A percentile compares a stretch with the other conserved stretches of the same genome.
Conservation (phyloP, 371 early-diverging fungal genomes). For the Syncephalis fuscata region DNA sequence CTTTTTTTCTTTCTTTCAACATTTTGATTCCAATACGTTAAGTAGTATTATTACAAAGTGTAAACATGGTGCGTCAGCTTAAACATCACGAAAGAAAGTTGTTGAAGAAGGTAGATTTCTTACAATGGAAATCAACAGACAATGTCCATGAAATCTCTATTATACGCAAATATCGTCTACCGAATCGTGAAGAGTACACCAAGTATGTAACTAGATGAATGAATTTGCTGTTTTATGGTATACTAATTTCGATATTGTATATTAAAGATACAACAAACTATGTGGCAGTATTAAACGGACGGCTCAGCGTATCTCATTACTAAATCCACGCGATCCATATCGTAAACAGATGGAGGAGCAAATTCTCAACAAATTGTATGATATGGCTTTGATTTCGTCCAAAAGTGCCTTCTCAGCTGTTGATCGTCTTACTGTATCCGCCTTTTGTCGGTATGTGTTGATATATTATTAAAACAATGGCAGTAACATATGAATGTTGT, state of each 20-base stretch:
- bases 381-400: constrained; percentile 76
- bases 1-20: neutral
- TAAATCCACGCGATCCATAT: constrained; percentile 83
- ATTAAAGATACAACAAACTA: constrained; percentile 87
- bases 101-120: constrained; percentile 95
- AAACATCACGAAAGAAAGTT: constrained; percentile 98
- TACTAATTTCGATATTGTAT: too few relatives aligned
- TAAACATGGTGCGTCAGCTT: constrained; percentile 52
- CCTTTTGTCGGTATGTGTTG: constrained; percentile 54
- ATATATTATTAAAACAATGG: neutral
- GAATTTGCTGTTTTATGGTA: too few relatives aligned
- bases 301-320: constrained; percentile 73
- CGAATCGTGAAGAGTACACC: constrained; percentile 91
- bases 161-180: constrained; percentile 83
- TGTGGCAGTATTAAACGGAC: constrained; percentile 78
- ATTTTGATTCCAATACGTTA: neutral
- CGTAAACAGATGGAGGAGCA: constrained; percentile 61
- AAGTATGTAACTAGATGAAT: constrained; percentile 29
- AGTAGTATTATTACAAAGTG: neutral
- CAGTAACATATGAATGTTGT: neutral
- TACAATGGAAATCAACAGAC: constrained; percentile 93
- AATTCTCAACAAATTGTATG: constrained; percentile 80
- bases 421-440: constrained; percentile 79
- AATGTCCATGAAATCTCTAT: constrained; percentile 79
- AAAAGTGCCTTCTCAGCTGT: constrained; percentile 76